A percentile compares a stretch with the other conserved stretches of the same genome.
phyloP scores from a whole-genome alignment of 371 early-diverging fungal genomes.

The Umbelopsis sp. region DNA sequence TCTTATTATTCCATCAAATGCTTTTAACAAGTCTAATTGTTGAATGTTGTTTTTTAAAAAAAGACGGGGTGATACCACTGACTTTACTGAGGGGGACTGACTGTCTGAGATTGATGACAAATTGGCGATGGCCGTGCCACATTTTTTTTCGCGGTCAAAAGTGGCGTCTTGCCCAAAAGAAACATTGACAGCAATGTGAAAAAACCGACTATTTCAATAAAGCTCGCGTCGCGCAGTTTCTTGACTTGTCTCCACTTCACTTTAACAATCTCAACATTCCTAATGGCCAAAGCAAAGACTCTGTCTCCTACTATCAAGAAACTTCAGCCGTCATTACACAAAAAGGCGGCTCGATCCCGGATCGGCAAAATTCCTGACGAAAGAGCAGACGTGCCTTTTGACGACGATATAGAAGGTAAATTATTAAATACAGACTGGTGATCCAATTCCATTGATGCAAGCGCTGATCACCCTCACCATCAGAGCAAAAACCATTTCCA shows the following conservation, averaged over 20 bases:
- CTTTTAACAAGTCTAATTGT: slow-evolving; percentile 7
- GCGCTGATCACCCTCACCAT: background rate
- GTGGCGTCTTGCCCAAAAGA: background rate
- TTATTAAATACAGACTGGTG: background rate
- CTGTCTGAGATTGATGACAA: background rate
- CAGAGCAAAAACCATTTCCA: slow-evolving; percentile 49
- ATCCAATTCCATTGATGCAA: background rate
- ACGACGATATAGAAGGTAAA: slow-evolving; percentile 33
- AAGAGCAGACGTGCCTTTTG: slow-evolving; percentile 18
- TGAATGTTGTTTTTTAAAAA: background rate
- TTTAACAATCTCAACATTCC: background rate
- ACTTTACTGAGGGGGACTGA: no score
- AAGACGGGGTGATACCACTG: no score
- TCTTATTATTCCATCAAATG: slow-evolving; percentile 4
- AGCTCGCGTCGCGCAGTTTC: background rate
- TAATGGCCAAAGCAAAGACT: background rate
- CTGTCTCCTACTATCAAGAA: background rate
- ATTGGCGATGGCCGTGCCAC: background rate
- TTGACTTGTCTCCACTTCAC: background rate
- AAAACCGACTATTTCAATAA: no score
- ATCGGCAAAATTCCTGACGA: slow-evolving; percentile 1
- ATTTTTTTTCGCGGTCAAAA: background rate
- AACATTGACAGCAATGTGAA: slow-evolving; percentile 1
- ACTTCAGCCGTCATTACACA: background rate
- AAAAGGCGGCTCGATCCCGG: slow-evolving; percentile 4